phyloP scores from a whole-genome alignment of 2,329 filamentous ascomycete genomes.

The Aspergillus uvarum region DNA sequence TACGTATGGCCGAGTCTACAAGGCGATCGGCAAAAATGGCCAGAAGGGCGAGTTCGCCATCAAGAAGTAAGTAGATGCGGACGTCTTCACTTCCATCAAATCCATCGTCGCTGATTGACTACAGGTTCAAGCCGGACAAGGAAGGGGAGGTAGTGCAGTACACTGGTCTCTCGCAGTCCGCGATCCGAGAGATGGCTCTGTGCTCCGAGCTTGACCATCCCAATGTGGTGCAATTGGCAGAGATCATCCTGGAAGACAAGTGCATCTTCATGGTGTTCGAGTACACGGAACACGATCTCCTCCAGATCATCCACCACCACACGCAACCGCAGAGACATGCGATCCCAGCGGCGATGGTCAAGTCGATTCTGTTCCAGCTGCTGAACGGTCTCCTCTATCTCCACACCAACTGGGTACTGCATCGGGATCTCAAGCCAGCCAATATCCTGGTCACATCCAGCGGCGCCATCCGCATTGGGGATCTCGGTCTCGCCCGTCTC shows the following conservation, averaged over 20 bases:
- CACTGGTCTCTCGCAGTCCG: constrained; percentile 95
- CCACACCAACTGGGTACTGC: constrained; percentile 94
- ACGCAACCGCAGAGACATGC: constrained; percentile 83
- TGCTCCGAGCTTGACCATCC: constrained; percentile 87
- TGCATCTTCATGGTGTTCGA: constrained; percentile 99
- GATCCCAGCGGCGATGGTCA: constrained; percentile 84
- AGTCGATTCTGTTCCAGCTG: constrained; percentile 93
- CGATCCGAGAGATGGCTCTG: constrained; percentile 94
- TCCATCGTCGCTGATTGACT: constrained; percentile 15
- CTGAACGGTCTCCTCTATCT: constrained; percentile 93
- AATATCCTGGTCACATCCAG: constrained; percentile 97
- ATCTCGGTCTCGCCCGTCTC: constrained; percentile 84
- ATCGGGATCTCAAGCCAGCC: constrained; percentile 93
- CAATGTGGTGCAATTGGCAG: constrained; percentile 86
- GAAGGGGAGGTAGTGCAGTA: constrained; percentile 94
- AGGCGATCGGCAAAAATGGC: constrained; percentile 75
- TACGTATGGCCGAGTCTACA: constrained; percentile 97
- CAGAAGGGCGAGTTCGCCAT: constrained; percentile 87
- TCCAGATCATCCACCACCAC: constrained; percentile 98
- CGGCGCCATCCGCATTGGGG: constrained; percentile 91
- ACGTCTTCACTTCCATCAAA: not conserved
- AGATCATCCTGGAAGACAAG: constrained; percentile 97
- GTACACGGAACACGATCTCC: constrained; percentile 93
- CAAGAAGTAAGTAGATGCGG: constrained; percentile 69
- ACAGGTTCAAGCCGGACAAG: constrained; percentile 89